These are phyloP conservation scores for Tetracladium marchalianum DNA, from an alignment of 495 filamentous ascomycete species.

Conservation along the genomic window DNA sequence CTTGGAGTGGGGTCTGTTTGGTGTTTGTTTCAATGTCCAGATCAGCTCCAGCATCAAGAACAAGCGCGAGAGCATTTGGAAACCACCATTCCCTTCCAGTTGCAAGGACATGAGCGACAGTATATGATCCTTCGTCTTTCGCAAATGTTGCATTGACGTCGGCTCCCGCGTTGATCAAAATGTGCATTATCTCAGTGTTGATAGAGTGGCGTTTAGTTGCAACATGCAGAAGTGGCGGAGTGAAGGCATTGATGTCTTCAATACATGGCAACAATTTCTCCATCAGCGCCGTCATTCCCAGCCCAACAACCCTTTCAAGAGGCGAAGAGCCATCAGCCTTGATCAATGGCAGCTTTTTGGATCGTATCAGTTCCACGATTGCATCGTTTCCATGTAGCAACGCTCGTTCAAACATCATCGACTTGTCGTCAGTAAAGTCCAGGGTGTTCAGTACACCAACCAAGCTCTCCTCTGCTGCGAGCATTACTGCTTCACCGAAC, in stretches of 20 bases:
- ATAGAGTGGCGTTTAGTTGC: slow-evolving; percentile 17
- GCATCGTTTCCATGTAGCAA: neutral
- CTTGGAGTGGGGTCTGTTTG: slow-evolving; percentile 28
- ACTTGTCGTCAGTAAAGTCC: neutral
- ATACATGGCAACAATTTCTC: neutral
- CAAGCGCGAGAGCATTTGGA: slow-evolving; percentile 27
- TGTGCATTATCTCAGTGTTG: slow-evolving; percentile 30
- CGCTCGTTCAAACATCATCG: neutral
- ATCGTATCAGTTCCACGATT: neutral
- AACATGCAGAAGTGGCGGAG: slow-evolving; percentile 1
- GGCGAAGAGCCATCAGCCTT: neutral
- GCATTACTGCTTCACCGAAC: too few relatives aligned
- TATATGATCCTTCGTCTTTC: neutral
- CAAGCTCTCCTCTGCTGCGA: too few relatives aligned
- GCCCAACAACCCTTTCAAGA: neutral
- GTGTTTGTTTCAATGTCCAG: slow-evolving; percentile 21
- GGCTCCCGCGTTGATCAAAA: slow-evolving; percentile 27
- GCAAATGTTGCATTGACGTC: slow-evolving; percentile 18
- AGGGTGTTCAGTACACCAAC: neutral
- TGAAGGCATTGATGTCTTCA: slow-evolving; percentile 2
- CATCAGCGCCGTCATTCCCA: neutral
- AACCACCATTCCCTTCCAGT: slow-evolving; percentile 35
- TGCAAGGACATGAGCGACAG: slow-evolving; percentile 26
- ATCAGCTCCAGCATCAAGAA: slow-evolving; percentile 29
- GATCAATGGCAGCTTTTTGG: neutral